These are phyloP conservation scores for Cryptococcus sp. DNA, from an alignment of 1,284 basidiomycete genomes.

Conservation along the genomic window DNA sequence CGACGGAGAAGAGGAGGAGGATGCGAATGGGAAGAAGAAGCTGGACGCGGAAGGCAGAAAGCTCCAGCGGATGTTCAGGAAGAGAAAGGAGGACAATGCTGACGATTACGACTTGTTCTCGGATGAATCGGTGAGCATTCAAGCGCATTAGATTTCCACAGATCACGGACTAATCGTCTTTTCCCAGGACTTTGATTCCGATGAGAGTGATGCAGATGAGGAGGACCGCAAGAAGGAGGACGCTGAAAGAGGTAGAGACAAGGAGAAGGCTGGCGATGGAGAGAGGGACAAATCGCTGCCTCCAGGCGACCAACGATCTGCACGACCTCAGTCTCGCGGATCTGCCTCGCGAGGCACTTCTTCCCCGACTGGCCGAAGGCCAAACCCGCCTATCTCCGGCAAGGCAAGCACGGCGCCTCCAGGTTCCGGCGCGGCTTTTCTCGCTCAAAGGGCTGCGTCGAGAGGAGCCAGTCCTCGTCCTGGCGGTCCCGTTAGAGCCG, in stretches of 20 bases:
- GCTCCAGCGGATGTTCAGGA: constrained; percentile 40
- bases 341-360: constrained; percentile 26
- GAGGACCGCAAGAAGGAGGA: constrained; percentile 25
- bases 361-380: constrained; percentile 24
- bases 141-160: no score
- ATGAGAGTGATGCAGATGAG: background rate
- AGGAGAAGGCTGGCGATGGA: constrained; percentile 15
- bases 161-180: no score
- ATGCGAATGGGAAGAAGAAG: constrained; percentile 37
- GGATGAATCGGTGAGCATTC: constrained; percentile 24
- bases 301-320: constrained; percentile 21
- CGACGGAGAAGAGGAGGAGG: constrained; percentile 38
- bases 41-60: constrained; percentile 42
- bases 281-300: constrained; percentile 5
- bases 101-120: constrained; percentile 26
- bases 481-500: constrained; percentile 16
- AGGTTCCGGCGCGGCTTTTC: constrained; percentile 35
- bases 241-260: constrained; percentile 24
- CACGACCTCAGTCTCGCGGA: constrained; percentile 34
- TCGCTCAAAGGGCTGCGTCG: constrained; percentile 46
- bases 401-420: constrained; percentile 40
- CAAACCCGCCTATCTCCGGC: constrained; percentile 20
- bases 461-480: constrained; percentile 36
- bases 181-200: constrained; percentile 12
- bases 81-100: constrained; percentile 29